Conservation (phyloP, 2,329 filamentous ascomycete species). For the Nigrospora sphaerica region DNA sequence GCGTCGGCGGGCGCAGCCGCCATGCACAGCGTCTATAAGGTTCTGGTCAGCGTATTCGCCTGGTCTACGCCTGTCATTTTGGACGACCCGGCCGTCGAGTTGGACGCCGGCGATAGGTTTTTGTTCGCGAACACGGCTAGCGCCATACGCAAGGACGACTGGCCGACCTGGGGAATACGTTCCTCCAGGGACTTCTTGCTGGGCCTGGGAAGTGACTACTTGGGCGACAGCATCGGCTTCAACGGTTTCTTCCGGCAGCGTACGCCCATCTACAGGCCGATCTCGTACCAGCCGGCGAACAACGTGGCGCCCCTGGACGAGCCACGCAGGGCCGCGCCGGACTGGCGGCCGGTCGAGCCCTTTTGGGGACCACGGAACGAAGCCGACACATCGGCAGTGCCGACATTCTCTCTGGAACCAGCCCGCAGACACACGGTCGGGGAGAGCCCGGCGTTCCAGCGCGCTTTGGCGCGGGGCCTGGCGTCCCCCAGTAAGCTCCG, state of each 20-base stretch:
- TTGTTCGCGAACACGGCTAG: constrained; percentile 34
- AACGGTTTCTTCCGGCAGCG: constrained; percentile 35
- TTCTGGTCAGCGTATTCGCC: constrained; percentile 40
- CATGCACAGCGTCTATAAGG: constrained; percentile 44
- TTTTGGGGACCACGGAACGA: constrained; percentile 24
- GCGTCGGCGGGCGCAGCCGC: constrained; percentile 18
- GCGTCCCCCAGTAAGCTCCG: constrained; percentile 35
- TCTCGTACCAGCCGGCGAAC: constrained; percentile 23
- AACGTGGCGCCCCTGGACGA: constrained; percentile 25
- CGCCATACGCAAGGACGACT: constrained; percentile 39
- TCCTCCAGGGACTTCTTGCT: constrained; percentile 44
- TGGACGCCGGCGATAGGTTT: constrained; percentile 37
- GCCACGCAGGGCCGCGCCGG: constrained; percentile 27
- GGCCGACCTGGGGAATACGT: constrained; percentile 36
- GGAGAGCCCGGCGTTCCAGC: constrained; percentile 34
- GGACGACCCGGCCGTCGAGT: constrained; percentile 32
- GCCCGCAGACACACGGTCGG: constrained; percentile 38
- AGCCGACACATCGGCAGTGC: constrained; percentile 12
- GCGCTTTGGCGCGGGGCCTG: constrained; percentile 28
- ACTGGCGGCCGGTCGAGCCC: constrained; percentile 30
- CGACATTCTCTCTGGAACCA: constrained; percentile 17
- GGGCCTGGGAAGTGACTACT: constrained; percentile 36
- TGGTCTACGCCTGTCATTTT: constrained; percentile 35
- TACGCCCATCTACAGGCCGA: constrained; percentile 22
- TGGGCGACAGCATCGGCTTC: constrained; percentile 26